phyloP scores from a whole-genome alignment of 2,329 filamentous ascomycete species.

The Xylogone sp. region DNA sequence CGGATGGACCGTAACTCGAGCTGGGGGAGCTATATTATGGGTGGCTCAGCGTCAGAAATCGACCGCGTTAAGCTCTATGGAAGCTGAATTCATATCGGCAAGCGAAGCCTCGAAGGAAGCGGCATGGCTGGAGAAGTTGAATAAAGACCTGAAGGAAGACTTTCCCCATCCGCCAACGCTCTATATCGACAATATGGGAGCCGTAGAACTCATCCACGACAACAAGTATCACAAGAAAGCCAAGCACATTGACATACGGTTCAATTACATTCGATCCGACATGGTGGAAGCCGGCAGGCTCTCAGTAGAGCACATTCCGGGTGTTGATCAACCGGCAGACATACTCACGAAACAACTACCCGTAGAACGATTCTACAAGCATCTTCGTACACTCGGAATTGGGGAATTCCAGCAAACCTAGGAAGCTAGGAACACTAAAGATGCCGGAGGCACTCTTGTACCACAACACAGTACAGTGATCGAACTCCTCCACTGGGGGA shows the following conservation, averaged over 20 bases:
- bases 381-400: background rate
- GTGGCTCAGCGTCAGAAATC: background rate
- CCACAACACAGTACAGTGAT: background rate
- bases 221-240: background rate
- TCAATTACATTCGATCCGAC: background rate
- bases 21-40: background rate
- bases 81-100: background rate
- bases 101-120: background rate
- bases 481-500: background rate
- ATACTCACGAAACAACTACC: slow-evolving; percentile 1
- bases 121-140: background rate
- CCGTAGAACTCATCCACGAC: background rate
- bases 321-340: background rate
- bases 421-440: background rate
- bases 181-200: background rate
- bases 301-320: background rate
- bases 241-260: slow-evolving; percentile 4
- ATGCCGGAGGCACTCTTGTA: background rate
- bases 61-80: background rate
- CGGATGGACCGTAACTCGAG: background rate
- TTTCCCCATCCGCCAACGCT: background rate
- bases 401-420: background rate
- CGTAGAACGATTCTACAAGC: background rate
- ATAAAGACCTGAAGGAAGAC: background rate
- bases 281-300: background rate